A percentile compares a stretch with the other conserved stretches of the same genome.
Evolutionary conservation across 768 basidiomycete species (phyloP).

Genomic region (Auriscalpium orientale): DNA sequence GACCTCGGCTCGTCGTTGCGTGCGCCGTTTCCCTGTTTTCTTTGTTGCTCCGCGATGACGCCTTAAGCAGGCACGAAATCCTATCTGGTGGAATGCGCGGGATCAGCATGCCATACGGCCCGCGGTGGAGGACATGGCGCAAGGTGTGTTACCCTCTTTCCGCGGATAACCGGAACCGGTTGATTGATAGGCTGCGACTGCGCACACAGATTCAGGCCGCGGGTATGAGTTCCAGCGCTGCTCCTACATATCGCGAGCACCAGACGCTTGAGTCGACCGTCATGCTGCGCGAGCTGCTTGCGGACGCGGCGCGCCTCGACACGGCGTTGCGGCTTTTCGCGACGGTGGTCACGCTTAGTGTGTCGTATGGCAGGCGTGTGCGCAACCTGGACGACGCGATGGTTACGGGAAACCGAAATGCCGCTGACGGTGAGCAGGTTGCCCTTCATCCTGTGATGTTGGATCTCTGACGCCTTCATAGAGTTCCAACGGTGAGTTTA

Average conservation of each 20-base stretch:
- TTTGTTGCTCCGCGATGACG: neutral
- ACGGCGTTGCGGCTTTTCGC: neutral
- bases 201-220: slow-evolving; percentile 2
- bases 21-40: neutral
- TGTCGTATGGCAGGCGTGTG: slow-evolving; percentile 5
- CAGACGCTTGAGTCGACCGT: slow-evolving; percentile 6
- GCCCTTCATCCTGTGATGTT: neutral
- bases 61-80: slow-evolving; percentile 6
- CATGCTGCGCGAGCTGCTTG: slow-evolving; percentile 7
- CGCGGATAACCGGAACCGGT: neutral
- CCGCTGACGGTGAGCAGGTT: neutral
- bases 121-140: slow-evolving; percentile 6
- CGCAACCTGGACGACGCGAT: slow-evolving; percentile 1
- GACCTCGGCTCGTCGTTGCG: slow-evolving; percentile 9
- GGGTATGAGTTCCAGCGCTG: slow-evolving; percentile 4
- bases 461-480: too few species aligned
- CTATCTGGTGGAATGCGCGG: slow-evolving; percentile 8
- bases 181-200: neutral
- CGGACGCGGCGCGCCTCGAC: neutral
- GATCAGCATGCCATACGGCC: slow-evolving; percentile 1
- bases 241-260: slow-evolving; percentile 5
- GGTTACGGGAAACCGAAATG: neutral
- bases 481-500: too few species aligned
- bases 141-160: neutral
- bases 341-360: slow-evolving; percentile 1